phyloP scores from a whole-genome alignment of 805 yeast species.

The Candida boleticola region DNA sequence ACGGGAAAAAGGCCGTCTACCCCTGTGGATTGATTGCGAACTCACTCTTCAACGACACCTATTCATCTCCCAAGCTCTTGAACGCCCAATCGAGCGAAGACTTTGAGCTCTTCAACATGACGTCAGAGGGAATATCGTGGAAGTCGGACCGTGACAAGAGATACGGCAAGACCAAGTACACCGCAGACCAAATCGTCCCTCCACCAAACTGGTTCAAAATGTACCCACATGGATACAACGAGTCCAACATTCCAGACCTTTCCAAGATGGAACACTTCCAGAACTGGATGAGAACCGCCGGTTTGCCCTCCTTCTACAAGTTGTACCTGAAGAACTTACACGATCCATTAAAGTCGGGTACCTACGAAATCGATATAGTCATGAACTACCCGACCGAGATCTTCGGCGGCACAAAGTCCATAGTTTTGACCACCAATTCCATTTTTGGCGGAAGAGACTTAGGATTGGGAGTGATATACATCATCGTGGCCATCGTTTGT shows the following conservation, averaged over 20 bases:
- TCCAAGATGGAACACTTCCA: slow-evolving; percentile 80
- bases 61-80: slow-evolving; percentile 49
- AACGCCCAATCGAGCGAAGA: slow-evolving; percentile 41
- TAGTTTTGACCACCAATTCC: slow-evolving; percentile 78
- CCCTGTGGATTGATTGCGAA: slow-evolving; percentile 97
- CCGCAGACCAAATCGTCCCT: slow-evolving; percentile 72
- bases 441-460: slow-evolving; percentile 86
- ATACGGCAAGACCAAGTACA: slow-evolving; percentile 71
- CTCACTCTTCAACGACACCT: slow-evolving; percentile 87
- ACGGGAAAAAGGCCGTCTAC: slow-evolving; percentile 49
- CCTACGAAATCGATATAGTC: slow-evolving; percentile 64
- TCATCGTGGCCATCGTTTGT: slow-evolving; percentile 79
- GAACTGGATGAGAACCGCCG: slow-evolving; percentile 99
- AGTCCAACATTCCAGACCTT: slow-evolving; percentile 72
- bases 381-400: slow-evolving; percentile 77
- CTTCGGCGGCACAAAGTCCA: slow-evolving; percentile 86
- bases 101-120: slow-evolving; percentile 44
- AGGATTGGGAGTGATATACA: slow-evolving; percentile 79
- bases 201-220: slow-evolving; percentile 86
- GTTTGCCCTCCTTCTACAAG: slow-evolving; percentile 84
- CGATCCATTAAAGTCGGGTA: slow-evolving; percentile 56
- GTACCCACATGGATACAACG: slow-evolving; percentile 89
- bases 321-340: slow-evolving; percentile 72
- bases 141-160: slow-evolving; percentile 61
- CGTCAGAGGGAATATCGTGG: slow-evolving; percentile 79